Evolutionary conservation across 495 filamentous ascomycete genomes (phyloP), one percentile per base, ranked within the genome.

Genomic region (Penicillium macrosclerotiorum): DNA sequence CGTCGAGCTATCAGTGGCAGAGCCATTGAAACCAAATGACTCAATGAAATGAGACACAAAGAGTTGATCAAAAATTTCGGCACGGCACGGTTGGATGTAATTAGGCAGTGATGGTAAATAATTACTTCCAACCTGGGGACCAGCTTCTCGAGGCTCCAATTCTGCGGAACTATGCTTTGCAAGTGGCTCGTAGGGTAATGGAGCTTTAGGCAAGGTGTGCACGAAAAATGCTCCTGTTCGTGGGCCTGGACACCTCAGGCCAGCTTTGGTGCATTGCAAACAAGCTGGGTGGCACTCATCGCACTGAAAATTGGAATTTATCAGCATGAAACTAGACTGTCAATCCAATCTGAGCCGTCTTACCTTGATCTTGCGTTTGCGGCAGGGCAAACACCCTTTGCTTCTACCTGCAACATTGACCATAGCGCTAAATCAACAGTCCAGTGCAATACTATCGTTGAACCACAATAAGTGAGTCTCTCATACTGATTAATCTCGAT

Each of bases 1-100:
- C 7, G 29, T 20, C 8, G 41, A 37, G 4, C 9, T 40, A 11
- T 32, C 20, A 13, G 36, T 18, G 0, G 13, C 14, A 1, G 42
- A 24, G 31, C 35, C 20, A 23, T 32, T 41, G 31, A 54, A 49
- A 18, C 42, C 51, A 46, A 54, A 54, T 8, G 51, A 54, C 25
- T 54, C 51, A 24, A 54, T 54, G 17, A 54, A 54, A 42, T 49
- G 45, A 13, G 51, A 54, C 8, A 54, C 51, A 26, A 54, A 54
- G 1, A 49, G 51, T 18, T 37, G 45, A 14, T 54, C 51, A 32
- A 54, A 53, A 18, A 49, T 39, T 18, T 44, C 20, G 23, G 44
- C 39, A 7, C 44, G 37, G 9, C 14, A 5, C 2, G 42, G 42
- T 11, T 44, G 42, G 3, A n/a, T 30, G 27, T 17, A 34, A 6